Evolutionary conservation across 805 yeast genomes (phyloP), one percentile per base, ranked within the genome.

Genomic region (Candida ascalaphidarum): DNA sequence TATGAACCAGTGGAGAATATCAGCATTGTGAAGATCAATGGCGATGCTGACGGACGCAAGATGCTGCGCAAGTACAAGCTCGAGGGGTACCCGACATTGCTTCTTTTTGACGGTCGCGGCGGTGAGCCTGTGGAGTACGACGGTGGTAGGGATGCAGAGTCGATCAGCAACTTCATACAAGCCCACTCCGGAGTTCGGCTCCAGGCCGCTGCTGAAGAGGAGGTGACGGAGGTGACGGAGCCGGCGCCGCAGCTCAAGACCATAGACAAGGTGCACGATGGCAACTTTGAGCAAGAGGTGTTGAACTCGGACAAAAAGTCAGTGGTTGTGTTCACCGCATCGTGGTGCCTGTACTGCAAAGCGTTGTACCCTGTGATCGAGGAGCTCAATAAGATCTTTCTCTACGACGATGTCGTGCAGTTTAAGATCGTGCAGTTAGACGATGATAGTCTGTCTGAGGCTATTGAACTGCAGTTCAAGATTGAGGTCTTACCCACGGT

Each of bases 71-170:
- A 65, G 41, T 75, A 64, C 48, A 62, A 64, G n/a, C 50, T 73
- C 22, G 57, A 70, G 21, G 81, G 82, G 10, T 82, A 61, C 44
- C 95, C 95, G 4, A 71, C 77, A 22, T 47, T 83, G 30, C 64
- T 65, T 39, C 52, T 79, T 36, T 71, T 81, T 41, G 73, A 76
- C 21, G 69, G 71, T 11, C n/a, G n/a, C n/a, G 55, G 57, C 23
- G 50, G 58, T 12, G 53, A 68, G 21, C 74, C 81, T n/a, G 48
- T 68, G 18, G 76, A 68, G 31, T 81, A 62, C 35, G 60, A 61
- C 21, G 81, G 85, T 2, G 52, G 52, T 16, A 63, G 88, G 39
- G 68, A 65, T 22, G 40, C 66, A 11, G 68, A 65, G 14, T 49
- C 66, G 13, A 61, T 81, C 28, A 58, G 68, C 21, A 68, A 65